Evolutionary conservation across 495 filamentous ascomycete species (phyloP).

Genomic region (Penicillium antarcticum): DNA sequence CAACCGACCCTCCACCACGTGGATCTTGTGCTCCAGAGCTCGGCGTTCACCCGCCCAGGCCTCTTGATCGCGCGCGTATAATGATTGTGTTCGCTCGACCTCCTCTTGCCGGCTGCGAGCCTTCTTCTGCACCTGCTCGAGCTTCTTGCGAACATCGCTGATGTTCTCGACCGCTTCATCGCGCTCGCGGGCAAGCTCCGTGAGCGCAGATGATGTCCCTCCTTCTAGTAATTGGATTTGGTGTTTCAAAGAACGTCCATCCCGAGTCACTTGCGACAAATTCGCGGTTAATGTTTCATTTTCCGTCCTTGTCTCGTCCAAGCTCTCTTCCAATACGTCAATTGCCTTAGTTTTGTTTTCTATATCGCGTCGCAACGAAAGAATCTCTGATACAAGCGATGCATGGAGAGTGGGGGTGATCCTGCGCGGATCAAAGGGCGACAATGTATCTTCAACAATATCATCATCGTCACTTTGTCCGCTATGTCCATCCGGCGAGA

Average conservation of each 20-base stretch:
- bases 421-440: conserved; percentile 78
- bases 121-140: conserved; percentile 77
- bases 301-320: conserved; percentile 69
- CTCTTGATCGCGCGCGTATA: conserved; percentile 80
- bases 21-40: conserved; percentile 74
- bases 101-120: conserved; percentile 81
- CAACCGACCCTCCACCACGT: conserved; percentile 82
- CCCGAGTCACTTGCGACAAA: conserved; percentile 61
- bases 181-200: conserved; percentile 77
- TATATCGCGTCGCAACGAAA: conserved; percentile 79
- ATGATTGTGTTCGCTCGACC: conserved; percentile 64
- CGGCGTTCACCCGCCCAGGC: conserved; percentile 78
- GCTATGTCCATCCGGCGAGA: conserved; percentile 39
- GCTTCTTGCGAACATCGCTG: conserved; percentile 69
- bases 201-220: conserved; percentile 78
- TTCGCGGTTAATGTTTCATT: conserved; percentile 63
- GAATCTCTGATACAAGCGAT: conserved; percentile 90
- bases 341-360: conserved; percentile 84
- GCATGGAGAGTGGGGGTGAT: conserved; percentile 96
- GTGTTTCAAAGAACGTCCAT: conserved; percentile 75
- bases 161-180: conserved; percentile 77
- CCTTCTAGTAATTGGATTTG: conserved; percentile 84
- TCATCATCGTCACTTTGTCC: conserved; percentile 49
- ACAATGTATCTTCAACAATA: conserved; percentile 67
- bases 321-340: conserved; percentile 71